These are phyloP conservation scores for Melocanna baccifera DNA, from an alignment of 176 grass and related monocot species.

Conservation along the genomic window DNA sequence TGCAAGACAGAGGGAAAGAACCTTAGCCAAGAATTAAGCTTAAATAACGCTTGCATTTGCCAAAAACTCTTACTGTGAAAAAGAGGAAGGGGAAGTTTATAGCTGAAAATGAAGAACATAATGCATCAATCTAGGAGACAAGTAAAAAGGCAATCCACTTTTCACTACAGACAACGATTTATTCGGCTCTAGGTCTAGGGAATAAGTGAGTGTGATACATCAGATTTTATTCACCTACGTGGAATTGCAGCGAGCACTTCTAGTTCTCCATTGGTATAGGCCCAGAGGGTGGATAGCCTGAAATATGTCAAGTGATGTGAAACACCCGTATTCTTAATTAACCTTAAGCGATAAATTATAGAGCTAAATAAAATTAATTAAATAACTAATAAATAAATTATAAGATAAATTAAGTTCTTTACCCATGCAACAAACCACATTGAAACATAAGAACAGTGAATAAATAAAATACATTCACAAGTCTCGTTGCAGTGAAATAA, in stretches of 20 bases:
- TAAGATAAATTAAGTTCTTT: too few species aligned
- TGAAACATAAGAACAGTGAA: too few species aligned
- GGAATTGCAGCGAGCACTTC: conserved; percentile 50
- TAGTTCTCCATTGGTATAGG: conserved; percentile 51
- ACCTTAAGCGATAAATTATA: too few species aligned
- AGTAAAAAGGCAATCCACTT: conserved; percentile 72
- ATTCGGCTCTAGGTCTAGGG: conserved; percentile 61
- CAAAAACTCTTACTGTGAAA: background rate
- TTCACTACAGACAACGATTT: conserved; percentile 46
- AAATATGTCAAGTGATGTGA: conserved; percentile 54
- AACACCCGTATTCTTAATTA: too few species aligned
- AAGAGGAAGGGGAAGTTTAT: background rate
- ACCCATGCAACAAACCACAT: too few species aligned
- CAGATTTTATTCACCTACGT: conserved; percentile 70
- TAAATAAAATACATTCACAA: too few species aligned
- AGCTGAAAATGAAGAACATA: conserved; percentile 10
- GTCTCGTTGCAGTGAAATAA: too few species aligned
- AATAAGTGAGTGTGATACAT: conserved; percentile 67
- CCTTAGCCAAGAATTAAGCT: conserved; percentile 19
- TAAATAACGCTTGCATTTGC: conserved; percentile 15
- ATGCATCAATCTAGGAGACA: conserved; percentile 27
- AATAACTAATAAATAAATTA: too few species aligned
- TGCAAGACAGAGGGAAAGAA: background rate
- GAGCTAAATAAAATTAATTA: too few species aligned
- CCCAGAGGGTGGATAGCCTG: conserved; percentile 43